phyloP scores from a whole-genome alignment of 441 rosid genomes.

The Adansonia grandidieri region DNA sequence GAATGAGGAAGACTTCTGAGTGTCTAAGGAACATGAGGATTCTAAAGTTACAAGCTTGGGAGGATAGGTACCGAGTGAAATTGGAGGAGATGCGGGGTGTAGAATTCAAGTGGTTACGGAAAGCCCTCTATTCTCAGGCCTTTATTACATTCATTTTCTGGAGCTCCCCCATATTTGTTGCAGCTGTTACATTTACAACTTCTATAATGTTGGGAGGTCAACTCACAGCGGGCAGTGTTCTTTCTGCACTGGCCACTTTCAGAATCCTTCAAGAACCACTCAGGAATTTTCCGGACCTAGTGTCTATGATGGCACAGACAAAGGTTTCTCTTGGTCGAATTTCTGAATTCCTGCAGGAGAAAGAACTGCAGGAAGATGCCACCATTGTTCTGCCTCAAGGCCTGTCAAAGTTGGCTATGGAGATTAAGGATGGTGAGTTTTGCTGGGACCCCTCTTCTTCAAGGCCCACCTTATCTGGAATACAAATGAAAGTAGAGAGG shows the following conservation, averaged over 20 bases:
- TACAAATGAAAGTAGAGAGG: conserved; percentile 79
- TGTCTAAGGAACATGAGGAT: conserved; percentile 99
- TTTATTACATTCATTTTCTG: conserved; percentile 94
- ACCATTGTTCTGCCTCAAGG: conserved; percentile 76
- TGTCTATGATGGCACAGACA: conserved; percentile 99
- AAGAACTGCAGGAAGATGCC: conserved; percentile 95
- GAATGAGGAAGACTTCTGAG: conserved; percentile 99
- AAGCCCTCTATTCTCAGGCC: conserved; percentile 96
- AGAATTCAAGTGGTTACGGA: conserved; percentile 93
- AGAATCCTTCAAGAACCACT: conserved; percentile 99
- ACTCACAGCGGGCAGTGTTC: conserved; percentile 98
- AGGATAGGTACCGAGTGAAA: conserved; percentile 78
- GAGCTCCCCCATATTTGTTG: conserved; percentile 99
- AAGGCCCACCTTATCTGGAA: conserved; percentile 72
- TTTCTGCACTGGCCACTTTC: conserved; percentile 97
- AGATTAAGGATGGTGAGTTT: conserved; percentile 80
- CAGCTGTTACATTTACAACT: conserved; percentile 92
- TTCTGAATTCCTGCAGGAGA: conserved; percentile 94
- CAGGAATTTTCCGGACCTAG: conserved; percentile 96
- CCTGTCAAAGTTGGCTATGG: conserved; percentile 65
- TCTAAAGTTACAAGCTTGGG: conserved; percentile 98
- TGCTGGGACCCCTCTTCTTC: conserved; percentile 79
- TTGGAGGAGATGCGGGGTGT: conserved; percentile 92
- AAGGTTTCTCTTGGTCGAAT: conserved; percentile 98
- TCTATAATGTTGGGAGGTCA: conserved; percentile 82